Evolutionary conservation across 2,329 filamentous ascomycete species (phyloP).

Genomic region (Rutstroemia sydowiana): DNA sequence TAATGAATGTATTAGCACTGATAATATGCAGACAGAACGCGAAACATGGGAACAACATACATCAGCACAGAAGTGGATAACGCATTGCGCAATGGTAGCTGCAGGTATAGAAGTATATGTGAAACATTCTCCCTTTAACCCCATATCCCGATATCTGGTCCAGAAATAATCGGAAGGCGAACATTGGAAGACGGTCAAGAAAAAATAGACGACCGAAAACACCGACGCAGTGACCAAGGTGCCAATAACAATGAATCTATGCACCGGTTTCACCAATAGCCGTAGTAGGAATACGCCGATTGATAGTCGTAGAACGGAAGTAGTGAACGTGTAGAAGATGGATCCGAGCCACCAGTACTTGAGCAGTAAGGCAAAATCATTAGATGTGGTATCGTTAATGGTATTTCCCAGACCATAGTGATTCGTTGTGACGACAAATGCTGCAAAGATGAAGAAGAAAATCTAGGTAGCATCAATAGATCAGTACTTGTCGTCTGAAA

Average conservation of each 20-base stretch:
- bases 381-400: neutral
- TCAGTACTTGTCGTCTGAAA: neutral
- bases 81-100: neutral
- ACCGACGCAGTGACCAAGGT: neutral
- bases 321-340: neutral
- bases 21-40: neutral
- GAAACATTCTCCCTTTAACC: neutral
- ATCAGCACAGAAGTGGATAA: neutral
- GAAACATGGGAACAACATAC: neutral
- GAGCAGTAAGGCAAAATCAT: neutral
- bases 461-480: neutral
- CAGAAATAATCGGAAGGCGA: neutral
- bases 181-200: neutral
- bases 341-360: neutral
- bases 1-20: neutral
- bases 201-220: neutral
- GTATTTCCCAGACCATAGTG: neutral
- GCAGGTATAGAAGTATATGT: neutral
- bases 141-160: neutral
- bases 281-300: neutral
- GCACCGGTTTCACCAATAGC: neutral
- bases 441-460: neutral
- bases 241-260: neutral
- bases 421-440: neutral
- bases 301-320: neutral